Evolutionary conservation across 805 yeast species (phyloP), one percentile per base, ranked within the genome.

Genomic region (Candida xyloterini): DNA sequence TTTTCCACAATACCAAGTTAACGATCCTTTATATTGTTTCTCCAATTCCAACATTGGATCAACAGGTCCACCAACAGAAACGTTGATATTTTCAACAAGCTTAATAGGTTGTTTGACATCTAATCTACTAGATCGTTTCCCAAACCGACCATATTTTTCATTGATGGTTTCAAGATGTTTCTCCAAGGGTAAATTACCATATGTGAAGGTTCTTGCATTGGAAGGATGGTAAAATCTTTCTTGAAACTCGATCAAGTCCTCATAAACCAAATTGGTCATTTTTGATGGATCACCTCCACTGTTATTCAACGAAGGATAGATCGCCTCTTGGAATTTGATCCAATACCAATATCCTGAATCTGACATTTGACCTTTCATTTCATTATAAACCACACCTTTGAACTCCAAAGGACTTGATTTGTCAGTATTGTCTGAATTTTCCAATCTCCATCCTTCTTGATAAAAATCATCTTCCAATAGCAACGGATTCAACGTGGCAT

Each of bases 401-500:
- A 88, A 87, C 4, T 68, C 69, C 29, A 93, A 57, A 1, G 87
- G 84, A 10, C 86, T 71, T 0, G 52, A 43, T 11, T 67, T 65
- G 56, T 90, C 89, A 6, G 71, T 61, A 5, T 79, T 62, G 38
- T 70, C 72, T 38, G 74, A 75, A 50, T 87, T 78, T 61, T 93
- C 99, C 27, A 93, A 66, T 57, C 99, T 79, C 99, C 99, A 93
- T 26, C 99, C 99, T 65, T 93, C 99, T 66, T 93, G 99, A 47
- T 72, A 72, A 58, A 93, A 93, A 62, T 93, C 98, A 41, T 81
- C 81, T 46, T 76, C 74, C 23, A 83, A 74, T 43, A 93, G 66
- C 26, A 87, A 59, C 8, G 99, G 99, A 50, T 79, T 80, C 42
- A 88, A 75, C 0, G 91, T 91, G 5, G 96, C 80, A 51, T 90